Evolutionary conservation across 2,329 filamentous ascomycete genomes (phyloP), one percentile per base, ranked within the genome.

Genomic region (Alternaria metachromatica): DNA sequence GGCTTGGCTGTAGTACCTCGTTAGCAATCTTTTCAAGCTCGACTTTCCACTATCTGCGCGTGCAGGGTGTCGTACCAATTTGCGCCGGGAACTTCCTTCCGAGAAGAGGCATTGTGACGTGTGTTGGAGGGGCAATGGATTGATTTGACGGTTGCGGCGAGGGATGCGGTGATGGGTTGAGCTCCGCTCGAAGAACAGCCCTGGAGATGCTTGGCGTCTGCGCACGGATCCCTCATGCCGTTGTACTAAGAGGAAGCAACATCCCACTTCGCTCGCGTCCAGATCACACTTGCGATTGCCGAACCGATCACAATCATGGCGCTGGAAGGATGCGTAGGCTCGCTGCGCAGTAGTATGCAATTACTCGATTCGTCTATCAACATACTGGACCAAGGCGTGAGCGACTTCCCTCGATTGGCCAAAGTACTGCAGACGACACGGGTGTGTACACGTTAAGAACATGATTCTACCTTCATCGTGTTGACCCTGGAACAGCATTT

Each of bases 1-100:
- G 95, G 94, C 87, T 89, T 88, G 85, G 93, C 95, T 98, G 80
- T 81, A 78, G 58, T 55, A 49, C 75, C 41, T 62, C 62, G 67
- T 80, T 76, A 80, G 79, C 72, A 64, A 54, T 65, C 46, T 23
- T 62, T 50, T 64, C 55, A 37, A 56, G 53, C 64, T 54, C 48
- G 49, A 37, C 7, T n/a, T 45, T 45, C 58, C 54, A 23, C 50
- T 45, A 44, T 26, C 46, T 48, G 28, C 56, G 56, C 48, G 44
- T 58, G 28, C 56, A 60, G 63, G 53, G 64, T 67, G 62, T 81
- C 83, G 64, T 80, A 86, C 84, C 81, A 72, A 86, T 71, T 65
- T 82, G 82, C 76, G 80, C 79, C 59, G 82, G 81, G 77, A 84
- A 86, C 80, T 86, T 86, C 80, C 81, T 84, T 73, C 83, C 83